Percentiles rank a stretch among this genome's conserved stretches.
Evolutionary conservation across 2,329 filamentous ascomycete species (phyloP).

Genomic region (Aaosphaeria pasadenensis): DNA sequence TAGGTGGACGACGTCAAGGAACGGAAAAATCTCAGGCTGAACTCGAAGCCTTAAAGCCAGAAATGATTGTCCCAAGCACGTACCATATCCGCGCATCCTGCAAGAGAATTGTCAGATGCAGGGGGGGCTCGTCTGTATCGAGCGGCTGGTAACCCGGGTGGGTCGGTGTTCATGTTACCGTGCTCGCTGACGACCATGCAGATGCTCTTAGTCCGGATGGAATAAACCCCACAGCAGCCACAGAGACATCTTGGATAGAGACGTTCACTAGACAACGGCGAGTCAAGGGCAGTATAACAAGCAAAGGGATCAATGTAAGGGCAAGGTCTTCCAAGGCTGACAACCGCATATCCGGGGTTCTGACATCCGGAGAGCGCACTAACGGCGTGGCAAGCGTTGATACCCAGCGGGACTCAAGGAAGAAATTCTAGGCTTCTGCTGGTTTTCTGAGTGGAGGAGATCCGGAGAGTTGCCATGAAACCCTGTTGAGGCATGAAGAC

Average conservation of each 20-base stretch:
- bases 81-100: background rate
- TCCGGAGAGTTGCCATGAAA: conserved; percentile 4
- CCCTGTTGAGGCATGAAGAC: conserved; percentile 5
- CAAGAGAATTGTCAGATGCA: background rate
- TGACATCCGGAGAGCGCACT: background rate
- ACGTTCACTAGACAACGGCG: too few relatives aligned
- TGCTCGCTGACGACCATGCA: too few relatives aligned
- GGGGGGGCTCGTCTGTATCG: background rate
- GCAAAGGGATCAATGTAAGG: too few relatives aligned
- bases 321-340: background rate
- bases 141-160: too few relatives aligned
- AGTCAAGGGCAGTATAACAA: too few relatives aligned
- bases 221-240: too few relatives aligned
- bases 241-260: too few relatives aligned
- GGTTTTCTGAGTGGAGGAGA: background rate
- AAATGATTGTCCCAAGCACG: background rate
- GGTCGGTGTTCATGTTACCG: too few relatives aligned
- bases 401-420: background rate
- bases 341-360: background rate
- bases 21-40: conserved; percentile 2
- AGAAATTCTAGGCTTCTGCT: background rate
- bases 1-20: background rate
- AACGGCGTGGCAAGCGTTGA: background rate
- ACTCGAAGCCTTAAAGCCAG: conserved; percentile 3
- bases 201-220: too few relatives aligned